Conservation (phyloP, 768 basidiomycete species). For the Russula griseocarnosa region DNA sequence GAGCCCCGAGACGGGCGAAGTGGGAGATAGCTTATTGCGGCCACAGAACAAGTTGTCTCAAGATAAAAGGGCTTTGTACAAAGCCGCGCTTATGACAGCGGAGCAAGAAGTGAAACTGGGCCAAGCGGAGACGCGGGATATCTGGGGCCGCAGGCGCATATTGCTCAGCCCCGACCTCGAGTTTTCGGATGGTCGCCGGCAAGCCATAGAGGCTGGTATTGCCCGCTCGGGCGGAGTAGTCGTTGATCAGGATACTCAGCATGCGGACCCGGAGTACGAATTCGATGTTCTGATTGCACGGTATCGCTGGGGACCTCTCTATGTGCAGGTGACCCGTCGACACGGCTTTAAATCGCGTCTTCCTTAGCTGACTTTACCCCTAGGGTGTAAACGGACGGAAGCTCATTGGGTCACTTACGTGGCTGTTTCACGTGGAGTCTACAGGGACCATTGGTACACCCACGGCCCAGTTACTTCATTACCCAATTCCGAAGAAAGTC, state of each 20-base stretch:
- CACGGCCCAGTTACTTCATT: slow-evolving; percentile 75
- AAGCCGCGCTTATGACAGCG: slow-evolving; percentile 32
- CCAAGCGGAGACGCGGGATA: slow-evolving; percentile 32
- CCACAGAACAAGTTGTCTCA: slow-evolving; percentile 35
- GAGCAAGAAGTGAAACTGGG: slow-evolving; percentile 28
- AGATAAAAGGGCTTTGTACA: slow-evolving; percentile 38
- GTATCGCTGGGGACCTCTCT: slow-evolving; percentile 64
- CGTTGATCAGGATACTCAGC: slow-evolving; percentile 37
- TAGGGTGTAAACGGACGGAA: slow-evolving; percentile 59
- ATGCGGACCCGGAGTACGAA: slow-evolving; percentile 42
- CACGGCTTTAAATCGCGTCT: background rate
- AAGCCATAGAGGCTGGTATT: slow-evolving; percentile 59
- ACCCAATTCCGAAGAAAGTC: slow-evolving; percentile 63
- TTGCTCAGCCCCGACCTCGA: slow-evolving; percentile 59
- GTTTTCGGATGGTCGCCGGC: slow-evolving; percentile 45
- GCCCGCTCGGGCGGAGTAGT: slow-evolving; percentile 54
- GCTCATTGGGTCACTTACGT: slow-evolving; percentile 73
- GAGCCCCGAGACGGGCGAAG: slow-evolving; percentile 26
- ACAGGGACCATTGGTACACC: slow-evolving; percentile 59
- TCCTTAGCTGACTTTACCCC: slow-evolving; percentile 4
- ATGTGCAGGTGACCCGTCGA: slow-evolving; percentile 49
- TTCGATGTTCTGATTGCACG: slow-evolving; percentile 75
- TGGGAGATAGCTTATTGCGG: slow-evolving; percentile 30
- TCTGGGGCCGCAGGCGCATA: slow-evolving; percentile 60
- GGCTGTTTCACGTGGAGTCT: slow-evolving; percentile 77